Percentiles rank a stretch among this genome's conserved stretches.
Conservation (phyloP, 2,329 filamentous ascomycete genomes). For the Colletotrichum costaricense region DNA sequence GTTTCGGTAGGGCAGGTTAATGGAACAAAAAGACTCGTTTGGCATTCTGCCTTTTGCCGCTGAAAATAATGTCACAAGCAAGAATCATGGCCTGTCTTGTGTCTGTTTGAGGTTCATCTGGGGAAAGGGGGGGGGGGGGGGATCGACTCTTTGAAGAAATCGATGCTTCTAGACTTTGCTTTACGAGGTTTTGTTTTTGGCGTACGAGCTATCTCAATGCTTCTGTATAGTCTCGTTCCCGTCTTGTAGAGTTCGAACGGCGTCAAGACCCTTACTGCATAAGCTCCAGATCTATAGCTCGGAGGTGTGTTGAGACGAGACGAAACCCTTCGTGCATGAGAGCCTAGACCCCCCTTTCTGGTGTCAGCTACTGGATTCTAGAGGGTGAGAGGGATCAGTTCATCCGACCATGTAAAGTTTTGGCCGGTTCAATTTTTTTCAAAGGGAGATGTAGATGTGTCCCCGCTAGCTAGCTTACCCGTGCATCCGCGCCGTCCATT, state of each 20-base stretch:
- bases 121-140: no score
- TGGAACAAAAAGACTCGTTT: conserved; percentile 29
- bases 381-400: not conserved
- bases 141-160: not conserved
- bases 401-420: not conserved
- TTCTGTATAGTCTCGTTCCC: not conserved
- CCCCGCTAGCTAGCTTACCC: not conserved
- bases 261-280: not conserved
- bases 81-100: no score
- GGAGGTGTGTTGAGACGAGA: not conserved
- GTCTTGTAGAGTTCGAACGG: not conserved
- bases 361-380: not conserved
- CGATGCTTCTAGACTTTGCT: not conserved
- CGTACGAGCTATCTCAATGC: not conserved
- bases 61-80: not conserved
- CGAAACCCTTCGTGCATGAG: not conserved
- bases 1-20: conserved; percentile 33
- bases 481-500: not conserved
- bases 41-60: conserved; percentile 11
- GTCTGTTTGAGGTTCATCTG: not conserved
- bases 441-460: not conserved
- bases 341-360: not conserved
- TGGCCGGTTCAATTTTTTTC: not conserved
- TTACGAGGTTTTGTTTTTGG: not conserved
- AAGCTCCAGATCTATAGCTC: not conserved